Evolutionary conservation across 768 basidiomycete species (phyloP), one percentile per base, ranked within the genome.

Genomic region (Lentinula edodes): DNA sequence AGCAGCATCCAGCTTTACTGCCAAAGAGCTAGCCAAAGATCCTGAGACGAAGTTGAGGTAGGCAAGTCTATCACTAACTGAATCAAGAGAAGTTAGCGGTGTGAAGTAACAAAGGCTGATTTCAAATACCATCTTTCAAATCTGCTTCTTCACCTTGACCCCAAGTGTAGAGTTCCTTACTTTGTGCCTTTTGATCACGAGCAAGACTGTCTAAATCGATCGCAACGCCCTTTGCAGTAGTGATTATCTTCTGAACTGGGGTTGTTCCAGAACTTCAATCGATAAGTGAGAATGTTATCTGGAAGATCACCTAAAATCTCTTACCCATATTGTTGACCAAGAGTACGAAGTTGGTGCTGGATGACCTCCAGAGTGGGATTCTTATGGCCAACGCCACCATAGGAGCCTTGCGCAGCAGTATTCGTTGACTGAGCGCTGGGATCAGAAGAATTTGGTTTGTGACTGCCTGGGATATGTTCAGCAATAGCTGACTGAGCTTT

Each of bases 141-240:
- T 94, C 92, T 18, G 81, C 78, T 5, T 74, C 71, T 66, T 93
- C 88, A 0, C 70, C 67, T 70, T 93, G 91, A 12, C 92, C 91
- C 91, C 91, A 94, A 13, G 82, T 83, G 67, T 91, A 94, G 28
- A 93, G 75, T 63, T 93, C 93, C 73, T 93, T 93, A 80, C 90
- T 90, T 69, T 87, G 85, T 0, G 82, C 74, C 69, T 92, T 87
- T 7, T 80, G 68, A 67, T 91, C 86, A 65, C 88, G 83, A 3
- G 85, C 77, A 35, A 87, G 72, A 61, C 78, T 80, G 65, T 92
- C 88, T 67, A 83, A 81, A 71, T 91, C 90, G 65, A 94, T 80
- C 18, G 88, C 85, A 15, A 93, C 76, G 4, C 91, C 88, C 71
- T 93, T 94, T 70, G 84, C 82, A 6, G 82, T 75, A 0, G 92